Conservation (phyloP, 805 yeast species). For the Cyberlindnera nakhonratchasimensis region DNA sequence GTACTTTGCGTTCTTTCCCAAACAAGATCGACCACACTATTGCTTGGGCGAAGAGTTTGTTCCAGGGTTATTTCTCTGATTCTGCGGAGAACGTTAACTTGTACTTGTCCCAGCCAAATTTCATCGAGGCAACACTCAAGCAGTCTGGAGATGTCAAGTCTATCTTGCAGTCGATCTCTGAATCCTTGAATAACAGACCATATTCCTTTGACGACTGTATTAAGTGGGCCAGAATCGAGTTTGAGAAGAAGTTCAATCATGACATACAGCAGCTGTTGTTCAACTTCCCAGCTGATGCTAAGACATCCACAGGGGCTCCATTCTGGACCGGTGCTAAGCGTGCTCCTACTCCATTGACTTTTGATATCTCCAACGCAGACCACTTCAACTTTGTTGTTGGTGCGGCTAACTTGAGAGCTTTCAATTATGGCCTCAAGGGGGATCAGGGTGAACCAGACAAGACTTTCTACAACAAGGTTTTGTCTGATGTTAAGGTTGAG, state of each 20-base stretch:
- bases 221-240: conserved; percentile 89
- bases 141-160: conserved; percentile 91
- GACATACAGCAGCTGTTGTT: conserved; percentile 87
- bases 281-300: conserved; percentile 94
- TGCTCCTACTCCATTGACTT: conserved; percentile 82
- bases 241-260: conserved; percentile 78
- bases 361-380: conserved; percentile 70
- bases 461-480: conserved; percentile 48
- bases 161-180: conserved; percentile 74
- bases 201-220: conserved; percentile 90
- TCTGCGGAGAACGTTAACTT: conserved; percentile 91
- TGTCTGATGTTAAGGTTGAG: conserved; percentile 47
- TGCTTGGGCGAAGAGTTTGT: conserved; percentile 97
- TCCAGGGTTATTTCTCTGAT: conserved; percentile 88
- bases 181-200: conserved; percentile 77
- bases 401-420: conserved; percentile 90
- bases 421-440: conserved; percentile 84
- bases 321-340: conserved; percentile 99
- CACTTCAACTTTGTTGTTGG: conserved; percentile 83
- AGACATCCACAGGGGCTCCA: conserved; percentile 84
- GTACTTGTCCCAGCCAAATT: conserved; percentile 87
- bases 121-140: conserved; percentile 85
- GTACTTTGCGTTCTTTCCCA: conserved; percentile 97
- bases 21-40: conserved; percentile 97
- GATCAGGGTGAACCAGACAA: conserved; percentile 51